Evolutionary conservation across 352 stramenopile genomes (phyloP).

Genomic region (Pythium vanterpoolii): DNA sequence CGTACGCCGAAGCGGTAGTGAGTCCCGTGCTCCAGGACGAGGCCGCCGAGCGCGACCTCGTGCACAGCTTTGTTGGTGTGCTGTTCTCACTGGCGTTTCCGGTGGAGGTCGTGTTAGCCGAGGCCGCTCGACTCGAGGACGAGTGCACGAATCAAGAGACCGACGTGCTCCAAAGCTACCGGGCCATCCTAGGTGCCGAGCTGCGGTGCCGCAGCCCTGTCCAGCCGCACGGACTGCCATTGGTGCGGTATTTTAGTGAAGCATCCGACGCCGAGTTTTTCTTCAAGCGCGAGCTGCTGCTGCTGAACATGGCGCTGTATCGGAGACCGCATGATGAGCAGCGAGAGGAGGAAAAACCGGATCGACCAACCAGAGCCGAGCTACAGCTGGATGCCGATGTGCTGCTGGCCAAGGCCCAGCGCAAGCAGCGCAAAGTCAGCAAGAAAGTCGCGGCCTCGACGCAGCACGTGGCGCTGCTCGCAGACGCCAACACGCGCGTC

Average conservation of each 20-base stretch:
- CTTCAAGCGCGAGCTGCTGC: constrained; percentile 44
- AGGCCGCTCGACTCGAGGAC: constrained; percentile 38
- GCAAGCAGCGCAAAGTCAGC: constrained; percentile 49
- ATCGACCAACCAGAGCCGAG: background rate
- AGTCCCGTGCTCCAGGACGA: constrained; percentile 48
- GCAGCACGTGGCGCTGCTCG: constrained; percentile 29
- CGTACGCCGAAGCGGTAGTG: constrained; percentile 48
- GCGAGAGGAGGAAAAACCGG: background rate
- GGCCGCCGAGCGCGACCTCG: constrained; percentile 34
- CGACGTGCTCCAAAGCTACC: constrained; percentile 34
- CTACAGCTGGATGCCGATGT: constrained; percentile 21
- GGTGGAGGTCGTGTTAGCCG: constrained; percentile 28
- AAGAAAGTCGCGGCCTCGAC: constrained; percentile 44
- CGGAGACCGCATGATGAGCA: constrained; percentile 2
- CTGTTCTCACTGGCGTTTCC: constrained; percentile 50
- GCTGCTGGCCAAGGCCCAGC: constrained; percentile 31
- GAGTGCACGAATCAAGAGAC: constrained; percentile 33
- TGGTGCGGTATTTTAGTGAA: constrained; percentile 45
- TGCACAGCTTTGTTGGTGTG: constrained; percentile 58
- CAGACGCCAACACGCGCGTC: constrained; percentile 24
- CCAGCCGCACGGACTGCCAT: constrained; percentile 5
- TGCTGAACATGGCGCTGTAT: constrained; percentile 28
- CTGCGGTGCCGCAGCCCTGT: constrained; percentile 12
- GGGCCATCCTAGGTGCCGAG: constrained; percentile 25
- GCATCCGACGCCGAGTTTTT: constrained; percentile 42